Evolutionary conservation across 2,329 filamentous ascomycete genomes (phyloP).

Genomic region (Nannizziopsis arthrosporioides): DNA sequence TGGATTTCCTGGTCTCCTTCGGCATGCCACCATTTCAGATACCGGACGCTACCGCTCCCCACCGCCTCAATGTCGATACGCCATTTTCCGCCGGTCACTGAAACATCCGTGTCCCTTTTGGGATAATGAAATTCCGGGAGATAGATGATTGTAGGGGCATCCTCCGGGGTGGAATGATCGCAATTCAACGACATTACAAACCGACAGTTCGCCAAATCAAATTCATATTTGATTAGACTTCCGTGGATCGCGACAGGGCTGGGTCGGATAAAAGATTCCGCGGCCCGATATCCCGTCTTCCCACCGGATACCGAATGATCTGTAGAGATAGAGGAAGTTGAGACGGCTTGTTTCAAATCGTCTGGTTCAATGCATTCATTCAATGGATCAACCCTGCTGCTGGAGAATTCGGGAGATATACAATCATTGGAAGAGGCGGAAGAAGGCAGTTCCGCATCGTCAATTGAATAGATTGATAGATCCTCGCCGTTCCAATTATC

Average conservation of each 20-base stretch:
- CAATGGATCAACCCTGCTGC: slow-evolving; percentile 37
- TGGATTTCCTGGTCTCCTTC: slow-evolving; percentile 71
- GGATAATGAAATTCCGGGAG: slow-evolving; percentile 91
- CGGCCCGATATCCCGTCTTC: slow-evolving; percentile 67
- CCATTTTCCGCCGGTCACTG: slow-evolving; percentile 81
- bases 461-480: slow-evolving; percentile 73
- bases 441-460: slow-evolving; percentile 54
- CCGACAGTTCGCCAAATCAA: slow-evolving; percentile 66
- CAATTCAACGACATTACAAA: slow-evolving; percentile 64
- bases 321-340: slow-evolving; percentile 40
- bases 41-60: slow-evolving; percentile 58
- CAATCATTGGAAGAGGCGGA: slow-evolving; percentile 29
- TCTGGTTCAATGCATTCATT: slow-evolving; percentile 52
- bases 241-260: slow-evolving; percentile 67
- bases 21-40: slow-evolving; percentile 83
- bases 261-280: slow-evolving; percentile 84
- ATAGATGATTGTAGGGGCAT: slow-evolving; percentile 67
- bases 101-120: slow-evolving; percentile 55
- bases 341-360: slow-evolving; percentile 64
- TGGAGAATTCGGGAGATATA: slow-evolving; percentile 44
- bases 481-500: slow-evolving; percentile 98
- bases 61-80: slow-evolving; percentile 63
- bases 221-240: slow-evolving; percentile 57
- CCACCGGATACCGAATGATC: slow-evolving; percentile 45
- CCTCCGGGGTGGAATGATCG: slow-evolving; percentile 46